Evolutionary conservation across 2,329 filamentous ascomycete genomes (phyloP).

Genomic region (Cladosporium velox): DNA sequence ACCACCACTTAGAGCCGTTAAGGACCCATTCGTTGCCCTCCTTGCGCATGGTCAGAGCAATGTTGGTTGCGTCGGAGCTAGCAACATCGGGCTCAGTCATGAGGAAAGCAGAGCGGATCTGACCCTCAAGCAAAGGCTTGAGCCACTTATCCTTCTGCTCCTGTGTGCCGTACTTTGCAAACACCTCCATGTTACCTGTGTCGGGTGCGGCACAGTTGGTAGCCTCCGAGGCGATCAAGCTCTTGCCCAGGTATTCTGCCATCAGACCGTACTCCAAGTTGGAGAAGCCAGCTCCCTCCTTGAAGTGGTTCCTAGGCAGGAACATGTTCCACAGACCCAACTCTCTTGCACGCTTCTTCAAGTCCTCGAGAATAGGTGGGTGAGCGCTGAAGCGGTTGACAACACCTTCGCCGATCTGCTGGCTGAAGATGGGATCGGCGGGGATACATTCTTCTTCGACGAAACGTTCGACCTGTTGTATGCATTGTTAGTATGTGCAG

Average conservation of each 20-base stretch:
- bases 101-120: slow-evolving; percentile 53
- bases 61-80: slow-evolving; percentile 54
- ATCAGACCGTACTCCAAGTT: slow-evolving; percentile 98
- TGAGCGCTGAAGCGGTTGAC: slow-evolving; percentile 76
- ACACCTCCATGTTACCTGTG: slow-evolving; percentile 56
- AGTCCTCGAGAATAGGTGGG: slow-evolving; percentile 79
- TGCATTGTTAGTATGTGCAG: background rate
- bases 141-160: slow-evolving; percentile 55
- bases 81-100: slow-evolving; percentile 63
- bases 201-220: slow-evolving; percentile 65
- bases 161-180: slow-evolving; percentile 54
- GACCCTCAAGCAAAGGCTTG: slow-evolving; percentile 51
- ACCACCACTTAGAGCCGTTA: slow-evolving; percentile 99
- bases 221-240: slow-evolving; percentile 79
- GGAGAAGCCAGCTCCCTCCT: slow-evolving; percentile 88
- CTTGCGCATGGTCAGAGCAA: slow-evolving; percentile 68
- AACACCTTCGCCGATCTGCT: slow-evolving; percentile 73
- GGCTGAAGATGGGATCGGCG: slow-evolving; percentile 76
- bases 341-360: slow-evolving; percentile 80
- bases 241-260: slow-evolving; percentile 93
- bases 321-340: slow-evolving; percentile 99
- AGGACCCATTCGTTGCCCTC: slow-evolving; percentile 89
- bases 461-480: slow-evolving; percentile 79
- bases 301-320: slow-evolving; percentile 90
- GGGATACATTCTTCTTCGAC: slow-evolving; percentile 85